Percentiles rank a stretch among this genome's conserved stretches.
These are phyloP conservation scores for Inonotus obliquus DNA, from an alignment of 1,284 basidiomycete species.

Conservation along the genomic window DNA sequence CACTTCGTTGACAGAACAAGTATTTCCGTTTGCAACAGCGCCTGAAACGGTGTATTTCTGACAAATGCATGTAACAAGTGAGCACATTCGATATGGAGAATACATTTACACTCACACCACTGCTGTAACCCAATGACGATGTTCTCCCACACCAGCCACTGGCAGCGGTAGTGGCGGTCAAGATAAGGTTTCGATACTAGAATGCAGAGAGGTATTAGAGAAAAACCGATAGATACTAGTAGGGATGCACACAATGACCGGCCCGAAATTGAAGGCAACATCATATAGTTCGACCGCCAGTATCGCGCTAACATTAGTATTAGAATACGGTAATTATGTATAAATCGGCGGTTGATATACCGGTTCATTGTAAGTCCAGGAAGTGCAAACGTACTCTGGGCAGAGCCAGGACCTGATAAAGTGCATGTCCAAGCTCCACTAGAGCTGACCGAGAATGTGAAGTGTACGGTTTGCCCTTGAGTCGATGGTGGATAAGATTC, in stretches of 20 bases:
- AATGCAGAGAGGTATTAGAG: not conserved
- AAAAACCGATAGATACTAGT: not conserved
- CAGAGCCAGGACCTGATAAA: constrained; percentile 17
- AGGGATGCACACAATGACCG: constrained; percentile 8
- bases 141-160: constrained; percentile 13
- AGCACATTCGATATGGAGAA: not conserved
- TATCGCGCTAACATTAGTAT: constrained; percentile 15
- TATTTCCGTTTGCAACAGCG: constrained; percentile 10
- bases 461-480: constrained; percentile 20
- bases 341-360: not conserved
- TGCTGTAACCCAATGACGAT: constrained; percentile 11
- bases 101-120: not conserved
- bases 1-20: constrained; percentile 11
- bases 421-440: constrained; percentile 22
- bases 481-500: not conserved
- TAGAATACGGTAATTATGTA: not conserved
- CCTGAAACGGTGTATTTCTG: constrained; percentile 12
- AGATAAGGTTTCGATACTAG: constrained; percentile 11
- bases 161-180: constrained; percentile 9
- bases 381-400: constrained; percentile 19
- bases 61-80: not conserved
- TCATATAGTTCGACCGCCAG: constrained; percentile 18
- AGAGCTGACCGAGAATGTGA: constrained; percentile 17
- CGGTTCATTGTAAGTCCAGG: constrained; percentile 21
- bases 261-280: constrained; percentile 11